Percentiles rank a stretch among this genome's conserved stretches.
Conservation (phyloP, 345 rosid species). For the Arabis hirsuta region DNA sequence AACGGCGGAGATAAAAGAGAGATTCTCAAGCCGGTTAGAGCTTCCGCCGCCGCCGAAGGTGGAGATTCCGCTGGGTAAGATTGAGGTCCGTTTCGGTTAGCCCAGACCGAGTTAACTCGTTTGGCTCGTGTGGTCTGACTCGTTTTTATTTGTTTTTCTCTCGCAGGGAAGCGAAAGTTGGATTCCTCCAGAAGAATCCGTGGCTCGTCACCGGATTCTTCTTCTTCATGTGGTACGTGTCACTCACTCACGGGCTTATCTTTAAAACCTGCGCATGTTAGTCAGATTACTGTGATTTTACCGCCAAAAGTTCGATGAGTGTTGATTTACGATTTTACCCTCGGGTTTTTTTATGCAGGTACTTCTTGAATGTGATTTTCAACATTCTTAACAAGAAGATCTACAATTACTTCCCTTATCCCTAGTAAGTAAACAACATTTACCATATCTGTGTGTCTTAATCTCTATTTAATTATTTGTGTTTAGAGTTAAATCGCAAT, state of each 20-base stretch:
- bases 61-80: constrained; percentile 98
- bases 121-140: constrained; percentile 48
- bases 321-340: constrained; percentile 23
- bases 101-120: constrained; percentile 46
- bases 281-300: neutral
- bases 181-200: constrained; percentile 75
- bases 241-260: constrained; percentile 19
- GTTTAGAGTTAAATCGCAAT: neutral
- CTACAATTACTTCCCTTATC: constrained; percentile 96
- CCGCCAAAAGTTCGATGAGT: constrained; percentile 5
- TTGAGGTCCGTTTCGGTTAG: constrained; percentile 63
- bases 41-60: constrained; percentile 72
- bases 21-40: constrained; percentile 53
- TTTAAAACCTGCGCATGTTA: neutral
- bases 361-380: constrained; percentile 91
- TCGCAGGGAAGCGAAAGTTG: constrained; percentile 72
- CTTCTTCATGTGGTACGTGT: constrained; percentile 95
- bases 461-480: neutral
- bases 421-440: constrained; percentile 64
- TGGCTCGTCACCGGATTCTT: constrained; percentile 86
- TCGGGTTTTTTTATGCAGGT: constrained; percentile 23
- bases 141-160: constrained; percentile 15
- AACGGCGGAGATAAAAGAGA: constrained; percentile 47
- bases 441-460: neutral
- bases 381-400: constrained; percentile 98